Evolutionary conservation across 176 grass and related monocot species (phyloP).

Genomic region (Cenchrus fungigraminus): DNA sequence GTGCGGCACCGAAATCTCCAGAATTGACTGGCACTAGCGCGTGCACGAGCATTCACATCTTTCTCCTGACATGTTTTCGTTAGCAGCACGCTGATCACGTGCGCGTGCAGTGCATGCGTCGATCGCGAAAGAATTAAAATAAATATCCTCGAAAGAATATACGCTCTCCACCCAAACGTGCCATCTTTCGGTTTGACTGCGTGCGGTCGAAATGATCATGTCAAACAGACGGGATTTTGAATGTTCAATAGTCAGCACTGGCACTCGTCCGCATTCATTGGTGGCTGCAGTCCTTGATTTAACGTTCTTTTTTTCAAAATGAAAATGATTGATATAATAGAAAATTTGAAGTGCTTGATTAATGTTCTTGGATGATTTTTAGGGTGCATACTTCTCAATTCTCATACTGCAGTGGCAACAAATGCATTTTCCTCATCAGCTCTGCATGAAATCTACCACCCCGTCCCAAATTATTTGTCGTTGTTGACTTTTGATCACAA

Average conservation of each 20-base stretch:
- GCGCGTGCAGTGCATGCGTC: no score
- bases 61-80: background rate
- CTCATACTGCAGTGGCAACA: no score
- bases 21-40: slow-evolving; percentile 1
- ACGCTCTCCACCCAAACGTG: background rate
- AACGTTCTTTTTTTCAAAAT: background rate
- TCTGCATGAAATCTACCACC: background rate
- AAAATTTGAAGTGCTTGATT: no score
- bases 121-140: background rate
- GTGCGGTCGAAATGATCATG: background rate
- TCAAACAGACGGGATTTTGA: background rate
- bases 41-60: slow-evolving; percentile 31
- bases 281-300: background rate
- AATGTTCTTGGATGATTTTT: no score
- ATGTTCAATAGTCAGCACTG: background rate
- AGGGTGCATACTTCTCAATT: no score
- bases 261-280: background rate
- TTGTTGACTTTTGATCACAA: no score
- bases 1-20: slow-evolving; percentile 6
- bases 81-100: background rate
- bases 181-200: background rate
- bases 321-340: no score
- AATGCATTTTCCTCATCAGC: no score
- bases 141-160: background rate
- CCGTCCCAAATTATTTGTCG: no score